Evolutionary conservation across 2,329 filamentous ascomycete genomes (phyloP), one percentile per base, ranked within the genome.

Genomic region (Penicillium brevicompactum): DNA sequence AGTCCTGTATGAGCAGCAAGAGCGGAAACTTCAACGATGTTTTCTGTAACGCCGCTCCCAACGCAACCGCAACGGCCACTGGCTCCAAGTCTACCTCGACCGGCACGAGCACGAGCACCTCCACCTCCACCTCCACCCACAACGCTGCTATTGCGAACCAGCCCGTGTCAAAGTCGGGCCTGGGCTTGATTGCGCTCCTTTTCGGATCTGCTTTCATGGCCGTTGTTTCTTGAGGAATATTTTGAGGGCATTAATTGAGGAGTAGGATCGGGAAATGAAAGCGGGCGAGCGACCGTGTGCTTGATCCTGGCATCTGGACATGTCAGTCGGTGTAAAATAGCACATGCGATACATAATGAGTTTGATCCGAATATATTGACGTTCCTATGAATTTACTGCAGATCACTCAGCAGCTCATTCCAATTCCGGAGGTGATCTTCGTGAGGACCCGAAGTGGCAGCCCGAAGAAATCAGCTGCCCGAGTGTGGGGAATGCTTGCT

Each of bases 11-110:
- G 13, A 70, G 60, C 46, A 60, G 68, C 31, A 64, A 77, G 46
- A 78, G 77, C 31, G 74, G 74, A 27, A 58, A 64, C 27, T 62
- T 70, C 47, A 56, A 59, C 9, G 61, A 74, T 7, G 73, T 82
- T 58, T 83, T 81, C 64, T 83, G 80, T 70, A 74, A 74, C 42
- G 71, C 66, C 13, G 67, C 64, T 59, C 53, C 61, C 7, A 75
- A 68, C 16, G 70, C 71, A 5, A 77, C 72, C 2, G 76, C 75
- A 7, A 80, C 74, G 13, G 55, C 59, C 2, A 61, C 61, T 1
- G 55, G 44, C 18, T 59, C 67, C 40, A 55, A 52, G 14, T 42
- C 62, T 18, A 60, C 61, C 1, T 49, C 59, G 16, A 57, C 56
- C 5, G 46, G 48, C 3, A 62, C 58, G 3, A 40, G 49, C 2